These are phyloP conservation scores for Pneumocystis sp. DNA, from an alignment of 1,139 yeast species.

Conservation along the genomic window DNA sequence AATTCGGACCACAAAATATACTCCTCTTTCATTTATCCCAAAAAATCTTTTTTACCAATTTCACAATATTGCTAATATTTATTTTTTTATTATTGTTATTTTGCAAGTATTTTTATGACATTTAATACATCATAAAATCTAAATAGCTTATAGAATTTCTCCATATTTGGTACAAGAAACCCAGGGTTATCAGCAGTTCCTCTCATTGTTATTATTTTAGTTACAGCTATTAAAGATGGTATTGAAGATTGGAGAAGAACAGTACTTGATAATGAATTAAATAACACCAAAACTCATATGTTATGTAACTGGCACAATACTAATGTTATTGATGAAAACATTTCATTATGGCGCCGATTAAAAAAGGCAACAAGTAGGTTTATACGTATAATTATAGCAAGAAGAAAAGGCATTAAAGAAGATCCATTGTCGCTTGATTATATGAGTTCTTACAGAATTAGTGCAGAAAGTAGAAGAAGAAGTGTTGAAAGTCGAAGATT, in stretches of 20 bases:
- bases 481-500: slow-evolving; percentile 6
- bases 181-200: slow-evolving; percentile 92
- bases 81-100: slow-evolving; percentile 67
- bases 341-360: slow-evolving; percentile 51
- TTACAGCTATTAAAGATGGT: slow-evolving; percentile 87
- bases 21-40: slow-evolving; percentile 77
- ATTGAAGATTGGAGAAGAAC: slow-evolving; percentile 85
- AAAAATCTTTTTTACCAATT: slow-evolving; percentile 70
- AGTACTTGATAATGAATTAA: slow-evolving; percentile 63
- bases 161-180: slow-evolving; percentile 77
- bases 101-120: slow-evolving; percentile 36
- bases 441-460: slow-evolving; percentile 5
- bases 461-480: slow-evolving; percentile 6
- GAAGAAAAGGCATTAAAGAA: slow-evolving; percentile 12
- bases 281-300: slow-evolving; percentile 72
- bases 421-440: slow-evolving; percentile 9
- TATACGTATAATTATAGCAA: slow-evolving; percentile 12
- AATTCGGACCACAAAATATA: slow-evolving; percentile 88
- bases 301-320: slow-evolving; percentile 55
- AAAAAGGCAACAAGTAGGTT: slow-evolving; percentile 35
- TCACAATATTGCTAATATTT: slow-evolving; percentile 75
- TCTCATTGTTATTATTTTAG: slow-evolving; percentile 71
- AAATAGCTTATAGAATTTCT: slow-evolving; percentile 34
- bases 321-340: slow-evolving; percentile 57
- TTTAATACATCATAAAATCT: neutral